Evolutionary conservation across 108 stramenopile genomes (phyloP).

Genomic region (Fistulifera solaris): DNA sequence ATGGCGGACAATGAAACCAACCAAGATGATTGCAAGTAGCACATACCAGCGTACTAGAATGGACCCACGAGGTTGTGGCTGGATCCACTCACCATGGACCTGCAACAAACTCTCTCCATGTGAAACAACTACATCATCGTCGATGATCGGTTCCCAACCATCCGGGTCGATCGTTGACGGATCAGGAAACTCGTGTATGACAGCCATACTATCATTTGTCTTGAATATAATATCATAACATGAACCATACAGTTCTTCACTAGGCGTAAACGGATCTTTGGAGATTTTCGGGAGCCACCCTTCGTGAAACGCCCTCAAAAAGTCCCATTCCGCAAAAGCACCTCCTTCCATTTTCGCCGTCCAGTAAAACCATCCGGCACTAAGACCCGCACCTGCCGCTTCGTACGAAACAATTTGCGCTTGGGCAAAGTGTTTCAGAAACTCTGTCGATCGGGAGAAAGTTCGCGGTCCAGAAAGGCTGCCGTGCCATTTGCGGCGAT

Average conservation of each 20-base stretch:
- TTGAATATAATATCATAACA: conserved; percentile 37
- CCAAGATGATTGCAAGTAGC: too few species aligned
- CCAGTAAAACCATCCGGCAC: conserved; percentile 67
- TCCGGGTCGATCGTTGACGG: conserved; percentile 7
- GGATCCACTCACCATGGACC: too few species aligned
- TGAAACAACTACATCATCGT: conserved; percentile 52
- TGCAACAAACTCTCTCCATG: conserved; percentile 26
- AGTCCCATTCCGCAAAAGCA: conserved; percentile 70
- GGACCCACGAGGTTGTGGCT: too few species aligned
- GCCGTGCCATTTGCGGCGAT: conserved; percentile 29
- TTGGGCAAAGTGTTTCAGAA: conserved; percentile 50
- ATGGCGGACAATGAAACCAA: too few species aligned
- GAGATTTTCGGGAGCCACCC: conserved; percentile 56
- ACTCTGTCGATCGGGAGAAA: conserved; percentile 27
- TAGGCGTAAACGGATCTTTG: neutral
- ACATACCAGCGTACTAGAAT: too few species aligned
- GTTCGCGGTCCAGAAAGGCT: conserved; percentile 26
- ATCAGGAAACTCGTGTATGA: conserved; percentile 42
- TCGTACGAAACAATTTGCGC: conserved; percentile 70
- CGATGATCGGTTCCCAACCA: conserved; percentile 25
- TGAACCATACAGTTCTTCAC: conserved; percentile 31
- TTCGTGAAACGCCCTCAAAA: conserved; percentile 43
- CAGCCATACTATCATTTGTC: conserved; percentile 26
- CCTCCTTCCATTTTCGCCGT: conserved; percentile 53
- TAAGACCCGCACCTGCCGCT: conserved; percentile 17